These are phyloP conservation scores for Tuber aestivum DNA, from an alignment of 495 filamentous ascomycete genomes.

Conservation along the genomic window DNA sequence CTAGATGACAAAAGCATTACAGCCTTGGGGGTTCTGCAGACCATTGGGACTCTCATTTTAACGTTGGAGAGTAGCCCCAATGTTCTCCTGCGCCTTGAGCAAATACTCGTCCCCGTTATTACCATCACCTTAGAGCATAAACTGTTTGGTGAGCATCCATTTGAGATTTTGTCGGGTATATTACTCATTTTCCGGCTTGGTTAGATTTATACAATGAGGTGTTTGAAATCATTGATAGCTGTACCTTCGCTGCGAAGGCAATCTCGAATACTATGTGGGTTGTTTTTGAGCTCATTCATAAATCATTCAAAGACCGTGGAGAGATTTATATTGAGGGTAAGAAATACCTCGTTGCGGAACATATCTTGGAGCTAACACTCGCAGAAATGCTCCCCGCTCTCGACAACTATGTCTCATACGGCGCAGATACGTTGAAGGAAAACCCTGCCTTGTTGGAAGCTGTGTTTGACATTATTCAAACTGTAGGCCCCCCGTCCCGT, in stretches of 20 bases:
- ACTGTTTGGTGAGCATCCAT: constrained; percentile 59
- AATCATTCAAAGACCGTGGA: constrained; percentile 92
- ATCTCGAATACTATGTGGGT: constrained; percentile 98
- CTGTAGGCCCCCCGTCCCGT: constrained; percentile 48
- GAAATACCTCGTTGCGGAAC: constrained; percentile 20
- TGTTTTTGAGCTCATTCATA: constrained; percentile 91
- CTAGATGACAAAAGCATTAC: constrained; percentile 98
- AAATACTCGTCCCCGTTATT: constrained; percentile 93
- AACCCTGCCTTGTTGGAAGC: constrained; percentile 82
- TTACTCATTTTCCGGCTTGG: constrained; percentile 36
- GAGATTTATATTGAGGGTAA: constrained; percentile 81
- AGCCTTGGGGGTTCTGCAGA: constrained; percentile 90
- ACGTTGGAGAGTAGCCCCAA: constrained; percentile 95
- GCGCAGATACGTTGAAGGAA: constrained; percentile 67
- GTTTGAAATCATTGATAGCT: constrained; percentile 98
- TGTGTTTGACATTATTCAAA: constrained; percentile 72
- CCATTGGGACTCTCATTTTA: constrained; percentile 93
- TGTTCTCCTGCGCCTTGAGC: constrained; percentile 86
- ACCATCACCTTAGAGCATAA: constrained; percentile 94
- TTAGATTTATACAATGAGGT: constrained; percentile 90
- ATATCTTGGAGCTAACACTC: constrained; percentile 18
- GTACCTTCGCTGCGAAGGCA: constrained; percentile 93
- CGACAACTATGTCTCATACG: constrained; percentile 94
- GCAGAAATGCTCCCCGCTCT: constrained; percentile 90
- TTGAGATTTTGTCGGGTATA: neutral